Evolutionary conservation across 2,329 filamentous ascomycete genomes (phyloP), one percentile per base, ranked within the genome.

Genomic region (Sporothrix pallida): DNA sequence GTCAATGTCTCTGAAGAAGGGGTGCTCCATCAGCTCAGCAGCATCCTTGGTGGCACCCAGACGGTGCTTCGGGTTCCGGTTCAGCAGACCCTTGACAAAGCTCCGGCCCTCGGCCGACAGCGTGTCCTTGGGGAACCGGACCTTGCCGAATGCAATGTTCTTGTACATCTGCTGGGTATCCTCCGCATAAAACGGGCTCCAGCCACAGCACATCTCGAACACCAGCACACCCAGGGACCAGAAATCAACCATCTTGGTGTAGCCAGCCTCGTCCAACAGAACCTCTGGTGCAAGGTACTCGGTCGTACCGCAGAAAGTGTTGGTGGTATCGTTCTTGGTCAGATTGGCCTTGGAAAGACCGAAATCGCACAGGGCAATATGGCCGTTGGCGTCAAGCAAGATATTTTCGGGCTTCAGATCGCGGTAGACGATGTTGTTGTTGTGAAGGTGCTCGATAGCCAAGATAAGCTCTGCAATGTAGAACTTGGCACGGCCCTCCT

Each of bases 161-260:
- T 99, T 99, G 86, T 99, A 99, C 96, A 99, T 99, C 82, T 99
- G 96, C 83, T 99, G 96, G 0, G 96, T 99, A 80, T 99, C 96
- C 80, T 99, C 96, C 73, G 96, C 96, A 79, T 98, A 99, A 84
- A 99, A 99, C 0, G 96, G 96, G 79, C 94, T 98, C 96, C 96
- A 99, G 48, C 96, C 96, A 79, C 96, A 99, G 85, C 96, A 99
- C 96, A 99, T 99, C 83, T 99, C 96, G 79, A 99, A 99, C 1
- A 99, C 96, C 72, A 99, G 87, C 67, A 99, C 96, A 73, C 96
- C 96, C 13, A 99, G 87, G 1, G 96, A 99, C 96, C 96, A 99
- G 82, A 98, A 99, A 82, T 99, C 96, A 7, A 99, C 96, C 96
- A 99, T 98, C 85, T 98, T 98, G 72, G 96, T 98, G 83, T 99